Conservation (phyloP, 2,329 filamentous ascomycete genomes). For the Paraphaeosphaeria minitans region DNA sequence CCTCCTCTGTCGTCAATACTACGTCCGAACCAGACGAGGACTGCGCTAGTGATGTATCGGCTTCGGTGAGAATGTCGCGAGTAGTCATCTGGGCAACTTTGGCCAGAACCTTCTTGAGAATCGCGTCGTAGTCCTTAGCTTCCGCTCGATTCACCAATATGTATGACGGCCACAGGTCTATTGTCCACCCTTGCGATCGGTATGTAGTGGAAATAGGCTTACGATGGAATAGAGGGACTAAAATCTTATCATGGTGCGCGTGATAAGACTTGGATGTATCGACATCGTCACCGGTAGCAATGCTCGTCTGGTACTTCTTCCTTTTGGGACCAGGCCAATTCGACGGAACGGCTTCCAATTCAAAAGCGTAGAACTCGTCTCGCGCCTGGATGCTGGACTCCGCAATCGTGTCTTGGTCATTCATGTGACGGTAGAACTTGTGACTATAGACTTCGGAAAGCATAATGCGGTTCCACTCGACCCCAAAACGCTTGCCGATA, state of each 20-base stretch:
- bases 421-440: slow-evolving; percentile 86
- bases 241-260: slow-evolving; percentile 66
- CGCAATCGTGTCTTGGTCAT: slow-evolving; percentile 67
- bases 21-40: slow-evolving; percentile 67
- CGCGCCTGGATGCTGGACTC: slow-evolving; percentile 69
- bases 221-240: slow-evolving; percentile 75
- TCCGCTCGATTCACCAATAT: slow-evolving; percentile 78
- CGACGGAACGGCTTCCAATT: slow-evolving; percentile 78
- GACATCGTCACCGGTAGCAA: slow-evolving; percentile 51
- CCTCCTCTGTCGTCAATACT: slow-evolving; percentile 66
- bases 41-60: slow-evolving; percentile 57
- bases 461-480: slow-evolving; percentile 69
- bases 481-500: slow-evolving; percentile 59
- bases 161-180: slow-evolving; percentile 63
- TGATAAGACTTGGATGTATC: slow-evolving; percentile 62
- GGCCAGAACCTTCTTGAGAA: slow-evolving; percentile 79
- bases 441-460: slow-evolving; percentile 80
- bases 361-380: slow-evolving; percentile 73
- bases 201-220: slow-evolving; percentile 43
- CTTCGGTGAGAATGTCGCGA: slow-evolving; percentile 64
- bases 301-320: slow-evolving; percentile 48
- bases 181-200: slow-evolving; percentile 41
- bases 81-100: slow-evolving; percentile 79
- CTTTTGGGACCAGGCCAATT: slow-evolving; percentile 68
- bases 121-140: slow-evolving; percentile 68